Evolutionary conservation across 176 grass and related monocot species (phyloP).

Genomic region (Themeda triandra): DNA sequence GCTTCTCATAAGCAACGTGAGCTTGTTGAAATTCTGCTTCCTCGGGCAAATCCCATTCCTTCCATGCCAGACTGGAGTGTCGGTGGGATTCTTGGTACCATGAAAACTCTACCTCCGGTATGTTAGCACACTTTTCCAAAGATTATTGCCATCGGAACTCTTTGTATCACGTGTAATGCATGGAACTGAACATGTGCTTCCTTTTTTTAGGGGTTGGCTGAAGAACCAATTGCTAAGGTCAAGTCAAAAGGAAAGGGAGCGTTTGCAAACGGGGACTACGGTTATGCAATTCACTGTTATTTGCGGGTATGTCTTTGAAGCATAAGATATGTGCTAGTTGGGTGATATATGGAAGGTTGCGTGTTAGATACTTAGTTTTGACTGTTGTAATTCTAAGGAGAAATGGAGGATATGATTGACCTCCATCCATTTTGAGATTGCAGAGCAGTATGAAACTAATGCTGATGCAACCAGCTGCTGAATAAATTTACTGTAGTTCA

Average conservation of each 20-base stretch:
- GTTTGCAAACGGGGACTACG: conserved; percentile 1
- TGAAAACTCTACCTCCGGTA: not conserved
- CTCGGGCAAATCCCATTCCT: conserved; percentile 33
- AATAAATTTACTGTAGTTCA: not conserved
- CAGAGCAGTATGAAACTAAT: not conserved
- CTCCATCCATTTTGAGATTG: not conserved
- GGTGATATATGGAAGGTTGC: not conserved
- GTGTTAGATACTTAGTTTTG: not conserved
- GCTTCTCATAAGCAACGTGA: conserved; percentile 26
- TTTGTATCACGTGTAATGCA: not conserved
- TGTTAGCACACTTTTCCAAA: not conserved
- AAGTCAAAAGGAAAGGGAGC: conserved; percentile 1
- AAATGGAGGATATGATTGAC: no score
- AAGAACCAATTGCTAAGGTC: not conserved
- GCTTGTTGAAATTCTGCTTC: conserved; percentile 45
- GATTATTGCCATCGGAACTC: not conserved
- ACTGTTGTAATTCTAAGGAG: not conserved
- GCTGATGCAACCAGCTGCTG: not conserved
- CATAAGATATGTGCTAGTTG: not conserved
- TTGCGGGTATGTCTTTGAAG: not conserved
- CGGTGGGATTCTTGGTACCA: not conserved
- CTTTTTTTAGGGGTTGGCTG: not conserved
- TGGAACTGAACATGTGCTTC: not conserved
- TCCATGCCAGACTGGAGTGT: conserved; percentile 1
- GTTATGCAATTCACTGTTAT: not conserved